Percentiles rank a stretch among this genome's conserved stretches.
These are phyloP conservation scores for Panus rudis DNA, from an alignment of 768 basidiomycete species.

Conservation along the genomic window DNA sequence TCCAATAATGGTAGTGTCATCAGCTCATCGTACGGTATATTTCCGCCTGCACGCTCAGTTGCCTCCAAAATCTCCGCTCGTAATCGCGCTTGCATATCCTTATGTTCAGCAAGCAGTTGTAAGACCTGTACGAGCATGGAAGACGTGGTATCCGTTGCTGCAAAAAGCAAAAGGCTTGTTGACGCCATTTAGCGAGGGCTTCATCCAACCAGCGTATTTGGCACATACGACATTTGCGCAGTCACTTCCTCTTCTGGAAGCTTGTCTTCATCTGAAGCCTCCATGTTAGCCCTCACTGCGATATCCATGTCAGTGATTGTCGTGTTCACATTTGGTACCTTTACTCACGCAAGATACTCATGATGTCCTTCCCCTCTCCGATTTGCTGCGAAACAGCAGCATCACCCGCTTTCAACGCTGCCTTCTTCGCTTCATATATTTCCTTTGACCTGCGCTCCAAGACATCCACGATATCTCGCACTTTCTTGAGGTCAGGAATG, in stretches of 20 bases:
- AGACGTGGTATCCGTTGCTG: constrained; percentile 11
- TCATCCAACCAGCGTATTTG: neutral
- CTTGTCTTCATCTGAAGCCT: constrained; percentile 6
- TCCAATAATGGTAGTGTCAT: constrained; percentile 7
- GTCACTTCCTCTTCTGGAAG: constrained; percentile 9
- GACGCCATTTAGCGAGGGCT: neutral
- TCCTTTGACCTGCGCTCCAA: constrained; percentile 28
- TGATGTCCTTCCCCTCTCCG: constrained; percentile 36
- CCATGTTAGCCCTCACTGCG: constrained; percentile 8
- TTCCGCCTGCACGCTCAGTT: constrained; percentile 1
- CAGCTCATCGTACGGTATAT: constrained; percentile 9
- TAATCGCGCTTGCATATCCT: constrained; percentile 6
- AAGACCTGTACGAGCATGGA: constrained; percentile 6
- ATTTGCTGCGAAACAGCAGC: constrained; percentile 23
- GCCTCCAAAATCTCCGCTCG: constrained; percentile 7
- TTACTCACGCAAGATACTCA: constrained; percentile 38
- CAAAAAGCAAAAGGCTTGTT: constrained; percentile 1
- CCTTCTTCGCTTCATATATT: constrained; percentile 33
- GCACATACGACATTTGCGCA: constrained; percentile 10
- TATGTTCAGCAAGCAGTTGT: constrained; percentile 5
- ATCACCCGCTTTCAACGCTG: constrained; percentile 27
- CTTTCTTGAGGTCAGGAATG: constrained; percentile 21
- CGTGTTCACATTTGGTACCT: neutral
- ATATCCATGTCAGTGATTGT: neutral
- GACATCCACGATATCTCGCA: constrained; percentile 29